Percentiles rank a stretch among this genome's conserved stretches.
Conservation (phyloP, 495 filamentous ascomycete species). For the Penicillium chermesinum region DNA sequence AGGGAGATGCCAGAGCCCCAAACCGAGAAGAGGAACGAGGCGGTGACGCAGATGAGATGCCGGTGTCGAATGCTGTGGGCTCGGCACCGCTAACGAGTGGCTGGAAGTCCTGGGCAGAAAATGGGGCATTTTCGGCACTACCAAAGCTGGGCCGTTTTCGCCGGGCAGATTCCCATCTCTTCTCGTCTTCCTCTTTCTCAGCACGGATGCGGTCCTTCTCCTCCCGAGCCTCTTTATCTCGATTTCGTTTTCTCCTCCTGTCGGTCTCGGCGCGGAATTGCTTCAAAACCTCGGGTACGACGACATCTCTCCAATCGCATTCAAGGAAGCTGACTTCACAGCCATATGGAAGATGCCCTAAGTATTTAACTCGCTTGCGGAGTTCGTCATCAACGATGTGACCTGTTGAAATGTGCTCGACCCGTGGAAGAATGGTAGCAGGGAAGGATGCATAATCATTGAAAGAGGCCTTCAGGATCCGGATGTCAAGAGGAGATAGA, state of each 20-base stretch:
- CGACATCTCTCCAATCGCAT: constrained; percentile 94
- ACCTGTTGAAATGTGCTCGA: constrained; percentile 87
- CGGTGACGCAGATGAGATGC: constrained; percentile 52
- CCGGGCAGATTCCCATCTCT: constrained; percentile 51
- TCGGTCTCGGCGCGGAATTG: constrained; percentile 73
- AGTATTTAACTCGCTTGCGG: constrained; percentile 81
- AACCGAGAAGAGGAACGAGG: constrained; percentile 53
- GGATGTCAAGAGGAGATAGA: constrained; percentile 88
- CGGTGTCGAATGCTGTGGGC: constrained; percentile 37
- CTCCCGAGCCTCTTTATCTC: constrained; percentile 82
- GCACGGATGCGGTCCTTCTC: constrained; percentile 86
- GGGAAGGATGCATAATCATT: constrained; percentile 80
- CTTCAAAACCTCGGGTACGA: constrained; percentile 67
- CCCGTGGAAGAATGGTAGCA: constrained; percentile 80
- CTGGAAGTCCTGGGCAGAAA: constrained; percentile 58
- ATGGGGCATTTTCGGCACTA: constrained; percentile 32
- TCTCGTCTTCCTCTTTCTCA: constrained; percentile 73
- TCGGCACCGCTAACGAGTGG: constrained; percentile 50
- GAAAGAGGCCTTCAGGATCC: constrained; percentile 87
- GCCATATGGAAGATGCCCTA: constrained; percentile 84
- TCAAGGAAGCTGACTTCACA: constrained; percentile 93
- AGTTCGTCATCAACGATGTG: constrained; percentile 89
- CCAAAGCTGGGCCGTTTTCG: constrained; percentile 40
- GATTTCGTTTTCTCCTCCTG: constrained; percentile 68
- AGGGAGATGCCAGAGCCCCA: constrained; percentile 63